Percentiles rank a stretch among this genome's conserved stretches.
phyloP scores from a whole-genome alignment of 192 early-diverging fungal species.

The Linnemannia elongata region DNA sequence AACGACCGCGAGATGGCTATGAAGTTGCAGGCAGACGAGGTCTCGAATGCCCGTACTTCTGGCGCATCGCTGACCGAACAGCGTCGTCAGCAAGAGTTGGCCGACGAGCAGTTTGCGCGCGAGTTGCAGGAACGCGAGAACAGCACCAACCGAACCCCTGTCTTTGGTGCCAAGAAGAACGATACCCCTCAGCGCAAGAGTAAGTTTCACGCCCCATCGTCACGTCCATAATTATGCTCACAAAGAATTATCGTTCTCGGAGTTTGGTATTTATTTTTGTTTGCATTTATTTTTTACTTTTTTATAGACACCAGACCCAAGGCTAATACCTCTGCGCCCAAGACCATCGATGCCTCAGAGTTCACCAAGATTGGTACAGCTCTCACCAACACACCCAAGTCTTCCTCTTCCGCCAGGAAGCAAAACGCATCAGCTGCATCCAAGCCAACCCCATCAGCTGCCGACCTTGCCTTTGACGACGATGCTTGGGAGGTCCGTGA shows the following conservation, averaged over 20 bases:
- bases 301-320: conserved; percentile 61
- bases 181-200: conserved; percentile 52
- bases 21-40: conserved; percentile 56
- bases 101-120: conserved; percentile 88
- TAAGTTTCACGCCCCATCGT: conserved; percentile 20
- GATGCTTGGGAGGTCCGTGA: conserved; percentile 67
- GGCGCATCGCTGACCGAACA: conserved; percentile 52
- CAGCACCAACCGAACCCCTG: conserved; percentile 40
- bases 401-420: conserved; percentile 41
- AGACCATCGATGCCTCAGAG: conserved; percentile 62
- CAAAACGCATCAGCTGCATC: conserved; percentile 49
- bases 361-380: conserved; percentile 60
- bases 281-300: conserved; percentile 12
- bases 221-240: not conserved
- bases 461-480: conserved; percentile 63
- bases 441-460: conserved; percentile 31
- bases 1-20: conserved; percentile 49
- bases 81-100: conserved; percentile 62
- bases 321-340: conserved; percentile 62
- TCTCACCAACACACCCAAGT: conserved; percentile 26
- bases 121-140: conserved; percentile 83
- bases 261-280: not conserved
- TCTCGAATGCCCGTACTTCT: conserved; percentile 23
- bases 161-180: conserved; percentile 49
- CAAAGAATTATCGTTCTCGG: not conserved